A percentile compares a stretch with the other conserved stretches of the same genome.
Conservation (phyloP, 2,329 filamentous ascomycete species). For the Alternaria alternata region DNA sequence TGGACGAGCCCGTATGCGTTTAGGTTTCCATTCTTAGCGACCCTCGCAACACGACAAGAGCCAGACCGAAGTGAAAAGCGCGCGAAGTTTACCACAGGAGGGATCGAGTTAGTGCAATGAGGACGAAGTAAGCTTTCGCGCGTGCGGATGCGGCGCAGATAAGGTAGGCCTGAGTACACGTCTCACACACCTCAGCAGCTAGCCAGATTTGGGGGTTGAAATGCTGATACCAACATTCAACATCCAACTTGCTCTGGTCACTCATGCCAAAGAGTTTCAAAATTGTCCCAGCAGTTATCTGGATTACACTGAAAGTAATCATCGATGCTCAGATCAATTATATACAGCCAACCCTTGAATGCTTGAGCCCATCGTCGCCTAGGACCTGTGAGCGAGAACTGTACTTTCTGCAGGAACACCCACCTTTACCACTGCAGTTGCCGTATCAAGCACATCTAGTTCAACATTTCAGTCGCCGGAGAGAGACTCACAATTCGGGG, state of each 20-base stretch:
- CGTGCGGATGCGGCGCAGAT: neutral
- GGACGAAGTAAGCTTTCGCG: neutral
- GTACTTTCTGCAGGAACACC: neutral
- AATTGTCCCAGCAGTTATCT: accelerated
- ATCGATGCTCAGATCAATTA: neutral
- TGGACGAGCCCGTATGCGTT: neutral
- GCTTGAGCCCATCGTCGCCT: neutral
- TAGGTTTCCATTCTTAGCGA: neutral
- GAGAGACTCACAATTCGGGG: neutral
- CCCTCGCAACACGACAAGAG: neutral
- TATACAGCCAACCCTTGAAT: neutral
- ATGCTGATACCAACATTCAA: neutral
- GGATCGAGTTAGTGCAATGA: neutral
- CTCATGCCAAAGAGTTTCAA: neutral
- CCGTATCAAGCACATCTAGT: neutral
- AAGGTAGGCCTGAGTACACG: neutral
- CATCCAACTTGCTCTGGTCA: neutral
- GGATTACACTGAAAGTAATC: neutral
- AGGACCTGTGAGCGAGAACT: neutral
- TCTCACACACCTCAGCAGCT: neutral
- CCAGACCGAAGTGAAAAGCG: neutral
- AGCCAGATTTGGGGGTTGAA: neutral
- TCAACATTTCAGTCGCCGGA: neutral
- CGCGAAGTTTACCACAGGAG: neutral
- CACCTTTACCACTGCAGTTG: neutral